Conservation (phyloP, 108 stramenopile genomes). For the Bacterosira constricta region DNA sequence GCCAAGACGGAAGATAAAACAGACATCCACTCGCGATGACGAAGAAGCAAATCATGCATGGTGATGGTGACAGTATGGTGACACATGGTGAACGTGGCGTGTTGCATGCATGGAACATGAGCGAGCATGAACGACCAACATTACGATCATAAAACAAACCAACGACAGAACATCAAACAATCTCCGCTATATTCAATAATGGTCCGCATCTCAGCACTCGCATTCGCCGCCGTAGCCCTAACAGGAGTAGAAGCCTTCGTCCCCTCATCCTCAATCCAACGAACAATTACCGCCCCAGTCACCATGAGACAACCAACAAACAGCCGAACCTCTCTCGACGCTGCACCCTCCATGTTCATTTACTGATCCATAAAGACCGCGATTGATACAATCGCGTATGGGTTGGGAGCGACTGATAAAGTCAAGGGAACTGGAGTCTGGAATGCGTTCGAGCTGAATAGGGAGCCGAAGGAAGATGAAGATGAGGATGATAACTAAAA, state of each 20-base stretch:
- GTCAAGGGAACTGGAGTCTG: conserved; percentile 85
- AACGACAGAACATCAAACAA: not conserved
- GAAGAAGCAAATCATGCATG: too few relatives aligned
- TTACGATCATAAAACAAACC: not conserved
- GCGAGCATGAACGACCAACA: not conserved
- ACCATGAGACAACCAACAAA: conserved; percentile 11
- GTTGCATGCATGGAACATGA: too few relatives aligned
- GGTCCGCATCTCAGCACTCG: conserved; percentile 15
- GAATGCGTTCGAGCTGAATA: conserved; percentile 61
- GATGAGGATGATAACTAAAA: conserved; percentile 26
- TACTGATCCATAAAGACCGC: conserved; percentile 91
- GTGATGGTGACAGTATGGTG: too few relatives aligned
- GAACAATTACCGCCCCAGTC: not conserved
- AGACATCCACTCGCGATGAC: too few relatives aligned
- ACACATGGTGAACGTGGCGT: not conserved
- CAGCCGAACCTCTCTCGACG: conserved; percentile 41
- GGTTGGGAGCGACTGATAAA: conserved; percentile 71
- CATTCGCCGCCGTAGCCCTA: not conserved
- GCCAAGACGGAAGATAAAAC: too few relatives aligned
- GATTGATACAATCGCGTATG: conserved; percentile 76
- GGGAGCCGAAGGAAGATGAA: conserved; percentile 54
- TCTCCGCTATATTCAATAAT: too few relatives aligned
- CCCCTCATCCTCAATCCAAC: not conserved
- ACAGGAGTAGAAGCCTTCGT: conserved; percentile 11
- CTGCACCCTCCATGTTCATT: conserved; percentile 81